Base-by-base conservation (phyloP, 441 rosid species). In the Eruca vesicaria region DNA sequence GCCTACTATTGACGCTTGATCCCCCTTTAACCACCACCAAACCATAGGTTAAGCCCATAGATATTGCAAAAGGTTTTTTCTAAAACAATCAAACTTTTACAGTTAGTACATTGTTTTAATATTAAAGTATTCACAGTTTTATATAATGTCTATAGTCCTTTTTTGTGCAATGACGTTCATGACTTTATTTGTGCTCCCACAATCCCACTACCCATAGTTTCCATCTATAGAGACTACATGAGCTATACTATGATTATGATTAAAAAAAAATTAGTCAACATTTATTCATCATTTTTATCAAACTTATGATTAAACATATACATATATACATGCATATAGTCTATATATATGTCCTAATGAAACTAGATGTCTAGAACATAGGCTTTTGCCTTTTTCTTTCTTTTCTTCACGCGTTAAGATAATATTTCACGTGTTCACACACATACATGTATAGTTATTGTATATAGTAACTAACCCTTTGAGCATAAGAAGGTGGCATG, bases 1-100 rank as follows among this genome's bases (percentile, higher is more conserved):
- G 9, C 91, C 93, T 21, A 89, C 82, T 26, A 89, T 85, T 45
- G 93, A 87, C 11, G 93, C 93, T 80, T 88, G 90, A 76, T 88
- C 93, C 26, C 93, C 90, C 92, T 93, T 82, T 11, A 60, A 66
- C 36, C 64, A 66, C 36, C 64, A 58, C 69, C 69, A 55, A 77
- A 60, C 71, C 62, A 58, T 58, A 43, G 3, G 68, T 60, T 66
- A 60, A 45, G 79, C 79, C 71, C 80, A 77, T 35, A 77, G 68
- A 35, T 16, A 9, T 77, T 57, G 66, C 67, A 32, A 50, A 69
- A 75, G 65, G 56, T 56, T 63, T 63, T 26, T 43, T 18, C 59
- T 29, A 68, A 69, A 69, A 69, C 75, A 35, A 76, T 69, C 70
- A 41, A 53, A 69, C 35, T 26, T 50, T 33, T 74, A 4, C 28